Evolutionary conservation across 2,329 filamentous ascomycete species (phyloP).

Genomic region (Acrocalymma vagum): DNA sequence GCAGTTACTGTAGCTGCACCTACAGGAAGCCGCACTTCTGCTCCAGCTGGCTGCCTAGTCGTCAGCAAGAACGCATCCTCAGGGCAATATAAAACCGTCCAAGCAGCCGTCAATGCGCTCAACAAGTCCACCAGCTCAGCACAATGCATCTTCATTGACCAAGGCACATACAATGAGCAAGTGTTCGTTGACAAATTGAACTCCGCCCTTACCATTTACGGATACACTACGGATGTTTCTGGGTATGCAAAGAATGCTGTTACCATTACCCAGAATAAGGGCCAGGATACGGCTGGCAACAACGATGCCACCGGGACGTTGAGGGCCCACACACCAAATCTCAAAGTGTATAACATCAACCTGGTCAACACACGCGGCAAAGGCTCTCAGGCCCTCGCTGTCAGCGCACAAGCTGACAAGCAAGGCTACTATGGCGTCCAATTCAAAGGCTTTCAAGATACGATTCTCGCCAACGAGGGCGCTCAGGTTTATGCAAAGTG

Average conservation of each 20-base stretch:
- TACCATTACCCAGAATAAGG: constrained; percentile 59
- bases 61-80: constrained; percentile 57
- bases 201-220: constrained; percentile 64
- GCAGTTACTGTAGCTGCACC: constrained; percentile 31
- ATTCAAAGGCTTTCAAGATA: constrained; percentile 67
- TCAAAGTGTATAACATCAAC: constrained; percentile 72
- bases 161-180: constrained; percentile 69
- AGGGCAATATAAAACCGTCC: constrained; percentile 59
- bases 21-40: constrained; percentile 48
- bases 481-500: constrained; percentile 64
- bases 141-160: constrained; percentile 70
- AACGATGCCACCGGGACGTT: constrained; percentile 65
- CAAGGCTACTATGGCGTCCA: constrained; percentile 67
- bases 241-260: constrained; percentile 66
- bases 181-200: constrained; percentile 61
- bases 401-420: constrained; percentile 59
- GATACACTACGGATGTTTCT: constrained; percentile 62
- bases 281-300: constrained; percentile 56
- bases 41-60: constrained; percentile 61
- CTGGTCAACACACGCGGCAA: constrained; percentile 55
- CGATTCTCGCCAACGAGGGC: constrained; percentile 54
- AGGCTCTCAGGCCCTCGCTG: constrained; percentile 62
- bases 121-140: constrained; percentile 58
- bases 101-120: constrained; percentile 66
- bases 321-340: constrained; percentile 57